These are phyloP conservation scores for Gossypium anomalum DNA, from an alignment of 345 rosid genomes.

Conservation along the genomic window DNA sequence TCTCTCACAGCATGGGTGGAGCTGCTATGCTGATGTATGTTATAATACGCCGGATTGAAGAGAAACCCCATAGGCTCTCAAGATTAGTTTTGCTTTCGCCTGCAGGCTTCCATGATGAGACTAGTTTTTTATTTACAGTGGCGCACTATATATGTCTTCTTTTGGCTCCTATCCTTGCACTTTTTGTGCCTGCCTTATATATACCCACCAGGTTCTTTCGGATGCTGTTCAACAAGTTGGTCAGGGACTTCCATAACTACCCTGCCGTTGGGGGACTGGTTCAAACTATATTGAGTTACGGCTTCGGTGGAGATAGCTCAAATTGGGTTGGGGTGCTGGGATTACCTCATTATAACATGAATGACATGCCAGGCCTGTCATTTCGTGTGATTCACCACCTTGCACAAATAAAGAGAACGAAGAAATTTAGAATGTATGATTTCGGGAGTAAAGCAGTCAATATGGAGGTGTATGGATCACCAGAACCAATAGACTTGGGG, in stretches of 20 bases:
- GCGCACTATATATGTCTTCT: slow-evolving; percentile 52
- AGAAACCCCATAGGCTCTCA: slow-evolving; percentile 82
- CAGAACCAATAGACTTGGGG: slow-evolving; percentile 86
- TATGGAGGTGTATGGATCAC: slow-evolving; percentile 63
- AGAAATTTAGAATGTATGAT: slow-evolving; percentile 77
- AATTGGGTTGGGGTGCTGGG: slow-evolving; percentile 96
- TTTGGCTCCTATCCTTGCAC: slow-evolving; percentile 57
- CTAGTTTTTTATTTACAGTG: slow-evolving; percentile 51
- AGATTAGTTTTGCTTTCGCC: slow-evolving; percentile 79
- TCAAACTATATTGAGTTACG: slow-evolving; percentile 83
- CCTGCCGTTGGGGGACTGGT: slow-evolving; percentile 97
- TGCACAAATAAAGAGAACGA: slow-evolving; percentile 74
- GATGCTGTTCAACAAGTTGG: slow-evolving; percentile 88
- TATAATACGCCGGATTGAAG: slow-evolving; percentile 54
- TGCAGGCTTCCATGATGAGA: slow-evolving; percentile 91
- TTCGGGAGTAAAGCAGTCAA: slow-evolving; percentile 63
- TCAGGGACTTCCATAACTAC: slow-evolving; percentile 87
- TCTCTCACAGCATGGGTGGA: slow-evolving; percentile 95
- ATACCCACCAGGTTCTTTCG: slow-evolving; percentile 96
- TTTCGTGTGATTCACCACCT: slow-evolving; percentile 75
- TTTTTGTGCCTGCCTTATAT: slow-evolving; percentile 73
- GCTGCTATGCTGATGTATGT: slow-evolving; percentile 84
- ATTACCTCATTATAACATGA: slow-evolving; percentile 92
- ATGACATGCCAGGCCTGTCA: slow-evolving; percentile 95
- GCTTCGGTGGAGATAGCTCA: slow-evolving; percentile 94